Base-by-base conservation (phyloP, 1,139 yeast genomes). In the Saccharomyces hybrid region DNA sequence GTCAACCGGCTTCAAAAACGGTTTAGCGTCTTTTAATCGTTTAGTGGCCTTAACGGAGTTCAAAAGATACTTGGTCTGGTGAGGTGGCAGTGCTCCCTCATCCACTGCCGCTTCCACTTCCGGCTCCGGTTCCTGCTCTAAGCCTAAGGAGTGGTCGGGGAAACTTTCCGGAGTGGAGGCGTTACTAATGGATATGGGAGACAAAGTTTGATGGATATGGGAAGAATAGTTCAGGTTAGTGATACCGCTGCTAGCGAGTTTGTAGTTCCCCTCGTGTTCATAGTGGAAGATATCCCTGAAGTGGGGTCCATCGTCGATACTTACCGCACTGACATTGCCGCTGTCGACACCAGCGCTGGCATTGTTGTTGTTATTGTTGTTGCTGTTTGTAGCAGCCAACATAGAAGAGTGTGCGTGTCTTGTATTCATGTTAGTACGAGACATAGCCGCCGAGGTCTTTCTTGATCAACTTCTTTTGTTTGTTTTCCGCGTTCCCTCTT, bases 1-100 rank as follows among this genome's bases (percentile, higher is more conserved):
- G 68, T 93, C 98, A 47, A 93, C 99, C 0, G 99, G 99, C 55
- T 77, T 82, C 50, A 88, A 67, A 69, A 93, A 93, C 4, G 99
- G 98, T 27, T 78, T 83, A 2, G 98, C 96, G 72, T 93, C 99
- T 71, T 90, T 88, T 65, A 91, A 78, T 61, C 97, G 77, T 70
- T 88, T 90, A 55, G 93, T 84, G 19, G 96, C 93, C 66, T 85
- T 86, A 52, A 86, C 78, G 2, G 86, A 19, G 24, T 11, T 38
- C 21, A 38, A 38, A 38, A 38, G 44, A n/a, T 38, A 38, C 12
- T 38, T 38, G 21, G 21, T 38, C 11, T 24, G 49, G 14, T 14
- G 31, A 16, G 27, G 42, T 48, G 21, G 34, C 28, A 38, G 47
- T 47, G 16, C 50, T 12, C n/a, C 49, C 26, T 24, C 55, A 24